Evolutionary conservation across 257 asterid species (phyloP).

Genomic region (Solanum etuberosum): DNA sequence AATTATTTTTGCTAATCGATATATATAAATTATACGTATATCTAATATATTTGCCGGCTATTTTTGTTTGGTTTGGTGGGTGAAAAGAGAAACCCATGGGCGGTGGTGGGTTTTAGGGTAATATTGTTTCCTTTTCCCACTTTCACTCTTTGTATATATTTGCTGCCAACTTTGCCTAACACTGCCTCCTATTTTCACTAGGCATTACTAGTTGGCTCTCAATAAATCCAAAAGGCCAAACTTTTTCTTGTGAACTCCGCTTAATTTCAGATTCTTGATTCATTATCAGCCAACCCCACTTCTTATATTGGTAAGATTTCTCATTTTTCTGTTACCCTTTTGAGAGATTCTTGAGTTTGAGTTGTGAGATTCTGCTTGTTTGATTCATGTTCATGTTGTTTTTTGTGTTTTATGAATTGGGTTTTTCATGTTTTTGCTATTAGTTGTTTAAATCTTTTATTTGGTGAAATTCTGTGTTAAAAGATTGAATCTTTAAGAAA

Average conservation of each 20-base stretch:
- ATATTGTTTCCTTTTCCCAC: background rate
- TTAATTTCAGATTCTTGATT: background rate
- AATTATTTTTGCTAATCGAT: too few species aligned
- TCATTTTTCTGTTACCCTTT: background rate
- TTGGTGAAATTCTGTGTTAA: background rate
- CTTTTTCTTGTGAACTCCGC: background rate
- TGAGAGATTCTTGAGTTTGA: background rate
- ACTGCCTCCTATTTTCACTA: background rate
- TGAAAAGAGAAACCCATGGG: background rate
- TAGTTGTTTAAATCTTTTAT: background rate
- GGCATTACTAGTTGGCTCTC: background rate
- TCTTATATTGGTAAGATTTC: background rate
- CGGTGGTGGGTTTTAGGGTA: background rate
- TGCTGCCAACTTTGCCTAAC: background rate
- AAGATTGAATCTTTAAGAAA: background rate
- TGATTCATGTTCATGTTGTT: background rate
- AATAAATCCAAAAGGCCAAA: slow-evolving; percentile 7
- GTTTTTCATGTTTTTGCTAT: background rate
- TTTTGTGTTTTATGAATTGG: background rate
- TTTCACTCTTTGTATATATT: background rate
- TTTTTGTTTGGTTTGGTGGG: background rate
- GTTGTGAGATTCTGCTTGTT: background rate
- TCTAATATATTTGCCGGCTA: background rate
- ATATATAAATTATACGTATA: too few species aligned
- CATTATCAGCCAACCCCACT: background rate